Base-by-base conservation (phyloP, 306 rosid species). In the Medicago lupulina region DNA sequence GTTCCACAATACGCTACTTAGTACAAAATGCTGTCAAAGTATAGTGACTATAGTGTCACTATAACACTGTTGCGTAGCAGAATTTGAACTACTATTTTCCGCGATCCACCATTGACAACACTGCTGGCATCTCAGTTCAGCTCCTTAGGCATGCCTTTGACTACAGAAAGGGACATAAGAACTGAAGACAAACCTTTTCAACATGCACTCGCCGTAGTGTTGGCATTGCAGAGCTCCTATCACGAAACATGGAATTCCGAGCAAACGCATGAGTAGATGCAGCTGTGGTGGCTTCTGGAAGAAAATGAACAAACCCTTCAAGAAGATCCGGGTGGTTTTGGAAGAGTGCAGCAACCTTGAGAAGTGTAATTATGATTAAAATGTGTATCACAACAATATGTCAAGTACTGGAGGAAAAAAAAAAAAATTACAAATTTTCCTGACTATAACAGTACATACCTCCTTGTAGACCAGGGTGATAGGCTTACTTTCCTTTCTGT, bases 401-500 rank as follows among this genome's bases (percentile, higher is more conserved):
- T 41, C 10, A 4, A 12, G 41, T 76, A 25, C 7, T 16, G 59
- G 70, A 79, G 62, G 57, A 38, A 13, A 44, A 12, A 39, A 25
- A 69, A 18, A 67, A 39, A 77, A 71, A 64, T 61, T 55, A 78
- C 23, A 70, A 53, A 76, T 47, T 36, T 72, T 14, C 19, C 38
- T 54, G 25, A 43, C 68, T 39, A 57, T 28, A 53, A 46, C 61
- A 80, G 73, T 71, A 77, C 93, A 47, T 55, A 96, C 99, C 98
- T 96, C 99, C 83, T 84, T 86, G 84, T 89, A 89, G 79, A 90
- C 99, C 77, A 88, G 96, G 7, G 74, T 59, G 70, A 92, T 96
- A 72, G 96, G 75, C 86, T 90, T 96, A 82, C 81, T 89, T 85
- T 92, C 99, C 87, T 89, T 95, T 83, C 98, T 89, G 92, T 96